Conservation (phyloP, 306 rosid genomes). For the Rosa chinensis region DNA sequence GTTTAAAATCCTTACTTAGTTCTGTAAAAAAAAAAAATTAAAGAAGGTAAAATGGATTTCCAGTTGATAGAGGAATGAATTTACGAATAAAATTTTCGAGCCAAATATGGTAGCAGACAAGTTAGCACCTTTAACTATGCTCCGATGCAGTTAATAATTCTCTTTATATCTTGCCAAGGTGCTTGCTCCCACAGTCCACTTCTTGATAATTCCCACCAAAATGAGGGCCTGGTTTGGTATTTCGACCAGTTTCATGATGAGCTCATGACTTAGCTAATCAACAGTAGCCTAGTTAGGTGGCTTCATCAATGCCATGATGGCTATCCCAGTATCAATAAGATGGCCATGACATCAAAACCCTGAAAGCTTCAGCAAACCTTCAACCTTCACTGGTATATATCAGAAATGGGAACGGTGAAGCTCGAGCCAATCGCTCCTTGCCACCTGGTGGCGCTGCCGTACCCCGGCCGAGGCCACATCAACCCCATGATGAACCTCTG, state of each 20-base stretch:
- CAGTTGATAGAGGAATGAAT: too few relatives aligned
- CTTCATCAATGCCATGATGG: too few relatives aligned
- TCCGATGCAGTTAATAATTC: too few relatives aligned
- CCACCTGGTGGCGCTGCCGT: constrained; percentile 51
- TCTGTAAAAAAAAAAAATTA: too few relatives aligned
- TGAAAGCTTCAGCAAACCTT: background rate
- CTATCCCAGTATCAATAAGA: too few relatives aligned
- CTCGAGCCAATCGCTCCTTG: background rate
- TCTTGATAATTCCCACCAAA: background rate
- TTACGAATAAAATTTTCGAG: too few relatives aligned
- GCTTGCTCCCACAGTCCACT: background rate
- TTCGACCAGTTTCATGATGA: background rate
- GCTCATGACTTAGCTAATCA: background rate
- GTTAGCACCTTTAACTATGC: too few relatives aligned
- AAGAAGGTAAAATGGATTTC: too few relatives aligned
- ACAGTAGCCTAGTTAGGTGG: background rate
- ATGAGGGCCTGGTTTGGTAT: background rate
- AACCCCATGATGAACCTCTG: constrained; percentile 68
- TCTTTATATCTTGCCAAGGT: background rate
- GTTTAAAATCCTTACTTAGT: too few relatives aligned
- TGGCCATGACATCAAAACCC: background rate
- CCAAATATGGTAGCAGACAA: too few relatives aligned
- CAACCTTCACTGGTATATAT: background rate
- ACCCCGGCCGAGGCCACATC: constrained; percentile 46
- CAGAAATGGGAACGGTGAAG: background rate